Evolutionary conservation across 192 early-diverging fungal genomes (phyloP).

Genomic region (Podila epicladia): DNA sequence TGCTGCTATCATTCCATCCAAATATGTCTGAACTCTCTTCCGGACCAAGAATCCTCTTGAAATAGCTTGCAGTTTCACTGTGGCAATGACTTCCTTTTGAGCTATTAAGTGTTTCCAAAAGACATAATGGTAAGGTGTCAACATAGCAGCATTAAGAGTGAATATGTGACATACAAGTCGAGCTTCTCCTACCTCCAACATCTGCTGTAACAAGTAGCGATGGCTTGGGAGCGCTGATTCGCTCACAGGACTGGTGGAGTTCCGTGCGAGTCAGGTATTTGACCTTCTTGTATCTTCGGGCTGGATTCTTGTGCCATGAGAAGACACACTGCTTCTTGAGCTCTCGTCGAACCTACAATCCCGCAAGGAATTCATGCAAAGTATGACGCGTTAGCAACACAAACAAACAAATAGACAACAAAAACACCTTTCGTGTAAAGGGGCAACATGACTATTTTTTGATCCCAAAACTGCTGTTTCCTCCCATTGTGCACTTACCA

Average conservation of each 20-base stretch:
- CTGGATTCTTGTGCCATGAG: conserved; percentile 46
- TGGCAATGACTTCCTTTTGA: conserved; percentile 39
- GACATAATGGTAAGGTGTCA: neutral
- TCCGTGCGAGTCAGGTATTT: conserved; percentile 42
- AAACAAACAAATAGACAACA: neutral
- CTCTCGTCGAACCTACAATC: conserved; percentile 38
- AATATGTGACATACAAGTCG: neutral
- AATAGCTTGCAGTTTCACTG: conserved; percentile 34
- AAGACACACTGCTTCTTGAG: conserved; percentile 42
- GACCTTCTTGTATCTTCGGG: conserved; percentile 18
- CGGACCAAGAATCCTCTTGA: conserved; percentile 36
- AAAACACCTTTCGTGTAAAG: neutral
- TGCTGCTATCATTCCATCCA: conserved; percentile 40
- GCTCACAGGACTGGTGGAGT: conserved; percentile 35
- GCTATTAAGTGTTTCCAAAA: conserved; percentile 4
- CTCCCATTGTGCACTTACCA: conserved; percentile 11
- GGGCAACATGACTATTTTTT: neutral
- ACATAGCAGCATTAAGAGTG: neutral
- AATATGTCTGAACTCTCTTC: conserved; percentile 24
- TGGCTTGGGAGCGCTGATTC: conserved; percentile 43
- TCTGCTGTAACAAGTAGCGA: conserved; percentile 34
- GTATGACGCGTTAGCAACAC: too few species aligned
- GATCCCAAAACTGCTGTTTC: neutral
- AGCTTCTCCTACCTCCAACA: conserved; percentile 27
- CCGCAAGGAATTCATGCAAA: neutral